phyloP scores from a whole-genome alignment of 805 yeast species.

The Kazachstania bromeliacearum region DNA sequence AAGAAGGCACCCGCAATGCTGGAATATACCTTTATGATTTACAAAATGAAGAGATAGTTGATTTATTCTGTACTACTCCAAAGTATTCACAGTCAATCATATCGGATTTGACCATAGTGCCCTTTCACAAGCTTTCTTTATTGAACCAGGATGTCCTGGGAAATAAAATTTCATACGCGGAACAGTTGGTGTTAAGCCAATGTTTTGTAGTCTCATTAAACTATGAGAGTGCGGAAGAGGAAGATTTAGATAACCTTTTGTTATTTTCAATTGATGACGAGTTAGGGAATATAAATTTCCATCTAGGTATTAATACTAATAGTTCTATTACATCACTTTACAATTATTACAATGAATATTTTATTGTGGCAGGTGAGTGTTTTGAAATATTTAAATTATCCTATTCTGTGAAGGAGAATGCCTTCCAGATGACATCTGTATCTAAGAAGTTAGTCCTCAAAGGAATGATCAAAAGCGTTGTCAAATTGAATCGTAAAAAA shows the following conservation, averaged over 20 bases:
- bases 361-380: constrained; percentile 28
- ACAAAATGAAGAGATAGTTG: constrained; percentile 4
- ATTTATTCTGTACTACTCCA: constrained; percentile 8
- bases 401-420: constrained; percentile 29
- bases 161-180: constrained; percentile 20
- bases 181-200: constrained; percentile 28
- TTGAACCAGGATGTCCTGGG: background rate
- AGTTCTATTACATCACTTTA: constrained; percentile 16
- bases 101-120: constrained; percentile 13
- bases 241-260: constrained; percentile 22
- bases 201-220: constrained; percentile 31
- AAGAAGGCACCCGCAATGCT: constrained; percentile 3
- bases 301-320: constrained; percentile 15
- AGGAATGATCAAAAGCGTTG: constrained; percentile 11
- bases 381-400: constrained; percentile 26
- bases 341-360: constrained; percentile 21
- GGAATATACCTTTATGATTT: constrained; percentile 13
- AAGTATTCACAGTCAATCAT: constrained; percentile 15
- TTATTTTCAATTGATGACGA: constrained; percentile 31
- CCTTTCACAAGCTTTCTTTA: constrained; percentile 5
- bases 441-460: constrained; percentile 15
- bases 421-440: constrained; percentile 20
- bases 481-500: constrained; percentile 1
- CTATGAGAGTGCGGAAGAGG: constrained; percentile 27
- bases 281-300: constrained; percentile 25